A percentile compares a stretch with the other conserved stretches of the same genome.
Conservation (phyloP, 2,329 filamentous ascomycete genomes). For the Didymella pinodella region DNA sequence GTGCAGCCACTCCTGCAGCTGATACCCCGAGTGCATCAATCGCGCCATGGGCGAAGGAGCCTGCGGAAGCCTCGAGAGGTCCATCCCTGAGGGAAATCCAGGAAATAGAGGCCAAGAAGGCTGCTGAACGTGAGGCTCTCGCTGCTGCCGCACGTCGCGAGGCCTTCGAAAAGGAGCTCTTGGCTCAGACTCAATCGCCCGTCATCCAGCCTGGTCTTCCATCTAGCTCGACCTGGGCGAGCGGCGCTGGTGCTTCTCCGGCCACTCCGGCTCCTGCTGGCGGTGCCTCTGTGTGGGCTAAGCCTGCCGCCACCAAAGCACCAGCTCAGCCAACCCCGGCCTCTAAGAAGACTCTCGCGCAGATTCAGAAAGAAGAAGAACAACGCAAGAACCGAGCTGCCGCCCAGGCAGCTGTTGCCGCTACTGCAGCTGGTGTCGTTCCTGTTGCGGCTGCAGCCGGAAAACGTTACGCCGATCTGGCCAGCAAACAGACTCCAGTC, state of each 20-base stretch:
- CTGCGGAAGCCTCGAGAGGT: conserved; percentile 74
- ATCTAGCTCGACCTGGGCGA: conserved; percentile 88
- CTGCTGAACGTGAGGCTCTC: conserved; percentile 84
- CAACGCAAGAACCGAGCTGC: conserved; percentile 79
- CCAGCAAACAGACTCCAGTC: conserved; percentile 72
- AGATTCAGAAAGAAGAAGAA: conserved; percentile 97
- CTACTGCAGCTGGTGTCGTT: conserved; percentile 55
- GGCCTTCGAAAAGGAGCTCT: conserved; percentile 80
- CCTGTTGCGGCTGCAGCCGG: conserved; percentile 59
- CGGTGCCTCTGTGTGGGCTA: conserved; percentile 68
- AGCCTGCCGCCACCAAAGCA: conserved; percentile 61
- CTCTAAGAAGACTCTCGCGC: conserved; percentile 87
- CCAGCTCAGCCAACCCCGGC: conserved; percentile 50
- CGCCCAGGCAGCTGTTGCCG: conserved; percentile 58
- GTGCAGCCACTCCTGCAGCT: conserved; percentile 76
- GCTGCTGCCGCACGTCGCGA: conserved; percentile 80
- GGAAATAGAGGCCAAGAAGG: conserved; percentile 91
- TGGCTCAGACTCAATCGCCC: conserved; percentile 64
- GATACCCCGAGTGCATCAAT: conserved; percentile 74
- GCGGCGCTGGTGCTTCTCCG: conserved; percentile 68
- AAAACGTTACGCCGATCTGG: conserved; percentile 95
- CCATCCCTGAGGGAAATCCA: conserved; percentile 97
- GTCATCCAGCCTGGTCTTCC: conserved; percentile 80
- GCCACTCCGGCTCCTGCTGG: conserved; percentile 63
- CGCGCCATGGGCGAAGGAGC: conserved; percentile 94